Evolutionary conservation across 345 rosid genomes (phyloP).

Genomic region (Clarkia xantiana): DNA sequence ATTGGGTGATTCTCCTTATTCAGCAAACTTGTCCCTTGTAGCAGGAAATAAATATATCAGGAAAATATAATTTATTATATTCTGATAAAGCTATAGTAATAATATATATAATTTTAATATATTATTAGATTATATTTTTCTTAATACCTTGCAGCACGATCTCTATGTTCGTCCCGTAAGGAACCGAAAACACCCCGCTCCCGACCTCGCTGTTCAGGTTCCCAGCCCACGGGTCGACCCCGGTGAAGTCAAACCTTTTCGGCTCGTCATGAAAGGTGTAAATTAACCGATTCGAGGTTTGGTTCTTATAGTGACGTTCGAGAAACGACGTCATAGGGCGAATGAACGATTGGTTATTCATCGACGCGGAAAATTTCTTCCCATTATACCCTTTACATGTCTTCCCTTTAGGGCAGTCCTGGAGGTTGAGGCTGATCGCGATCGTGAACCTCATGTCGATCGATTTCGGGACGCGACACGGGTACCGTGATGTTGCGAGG

Average conservation of each 20-base stretch:
- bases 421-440: constrained; percentile 39
- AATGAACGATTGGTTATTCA: constrained; percentile 50
- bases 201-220: constrained; percentile 30
- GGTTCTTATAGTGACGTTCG: constrained; percentile 30
- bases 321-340: constrained; percentile 30
- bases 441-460: constrained; percentile 35
- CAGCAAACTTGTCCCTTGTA: constrained; percentile 38
- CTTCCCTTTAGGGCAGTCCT: constrained; percentile 28
- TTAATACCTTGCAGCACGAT: constrained; percentile 56
- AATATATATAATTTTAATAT: too few species aligned
- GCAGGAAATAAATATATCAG: too few species aligned
- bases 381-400: constrained; percentile 30
- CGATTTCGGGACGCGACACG: constrained; percentile 38
- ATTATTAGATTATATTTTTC: too few species aligned
- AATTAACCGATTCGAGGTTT: constrained; percentile 9
- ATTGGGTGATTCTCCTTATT: constrained; percentile 49
- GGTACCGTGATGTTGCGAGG: constrained; percentile 32
- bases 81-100: too few species aligned
- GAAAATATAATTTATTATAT: too few species aligned
- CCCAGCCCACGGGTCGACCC: constrained; percentile 20
- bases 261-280: constrained; percentile 40
- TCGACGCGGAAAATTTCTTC: constrained; percentile 31
- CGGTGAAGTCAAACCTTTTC: constrained; percentile 32
- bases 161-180: constrained; percentile 37
- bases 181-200: constrained; percentile 25